These are phyloP conservation scores for Paracoccidioides lutzii DNA, from an alignment of 2,329 filamentous ascomycete genomes.

Conservation along the genomic window DNA sequence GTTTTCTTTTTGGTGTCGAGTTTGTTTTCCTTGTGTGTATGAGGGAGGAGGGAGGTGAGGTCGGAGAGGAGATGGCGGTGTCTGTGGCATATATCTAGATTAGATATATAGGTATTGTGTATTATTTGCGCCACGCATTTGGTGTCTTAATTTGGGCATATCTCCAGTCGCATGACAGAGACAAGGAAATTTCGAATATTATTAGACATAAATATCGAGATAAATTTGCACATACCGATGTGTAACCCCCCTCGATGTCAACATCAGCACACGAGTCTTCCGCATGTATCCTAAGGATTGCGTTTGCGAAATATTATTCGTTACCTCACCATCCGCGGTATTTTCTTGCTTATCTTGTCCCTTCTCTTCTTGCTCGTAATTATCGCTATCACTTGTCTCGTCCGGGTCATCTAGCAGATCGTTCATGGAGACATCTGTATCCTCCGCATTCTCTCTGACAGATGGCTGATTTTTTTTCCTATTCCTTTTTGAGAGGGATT, in stretches of 20 bases:
- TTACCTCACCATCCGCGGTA: not conserved
- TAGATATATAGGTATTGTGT: not conserved
- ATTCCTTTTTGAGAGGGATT: slow-evolving; percentile 34
- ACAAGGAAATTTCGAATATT: not conserved
- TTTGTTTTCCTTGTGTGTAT: slow-evolving; percentile 88
- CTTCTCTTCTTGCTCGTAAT: slow-evolving; percentile 44
- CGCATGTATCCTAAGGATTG: slow-evolving; percentile 21
- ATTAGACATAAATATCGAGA: slow-evolving; percentile 4
- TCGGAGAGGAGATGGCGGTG: slow-evolving; percentile 91
- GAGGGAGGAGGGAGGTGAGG: slow-evolving; percentile 74
- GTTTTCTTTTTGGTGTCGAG: slow-evolving; percentile 80
- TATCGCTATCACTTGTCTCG: slow-evolving; percentile 17
- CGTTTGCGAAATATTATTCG: slow-evolving; percentile 8
- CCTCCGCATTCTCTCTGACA: slow-evolving; percentile 3
- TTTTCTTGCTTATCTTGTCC: slow-evolving; percentile 34
- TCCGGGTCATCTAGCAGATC: slow-evolving; percentile 13
- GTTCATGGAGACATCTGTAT: slow-evolving; percentile 10
- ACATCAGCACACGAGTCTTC: slow-evolving; percentile 60
- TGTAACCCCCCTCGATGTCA: slow-evolving; percentile 86
- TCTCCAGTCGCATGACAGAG: too few species aligned
- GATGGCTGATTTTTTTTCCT: not conserved
- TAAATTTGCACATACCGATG: slow-evolving; percentile 47
- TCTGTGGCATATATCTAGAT: slow-evolving; percentile 35
- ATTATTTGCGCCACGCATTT: not conserved
- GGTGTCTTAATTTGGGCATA: too few species aligned